Evolutionary conservation across 352 stramenopile genomes (phyloP).

Genomic region (Phytophthora pluvialis): DNA sequence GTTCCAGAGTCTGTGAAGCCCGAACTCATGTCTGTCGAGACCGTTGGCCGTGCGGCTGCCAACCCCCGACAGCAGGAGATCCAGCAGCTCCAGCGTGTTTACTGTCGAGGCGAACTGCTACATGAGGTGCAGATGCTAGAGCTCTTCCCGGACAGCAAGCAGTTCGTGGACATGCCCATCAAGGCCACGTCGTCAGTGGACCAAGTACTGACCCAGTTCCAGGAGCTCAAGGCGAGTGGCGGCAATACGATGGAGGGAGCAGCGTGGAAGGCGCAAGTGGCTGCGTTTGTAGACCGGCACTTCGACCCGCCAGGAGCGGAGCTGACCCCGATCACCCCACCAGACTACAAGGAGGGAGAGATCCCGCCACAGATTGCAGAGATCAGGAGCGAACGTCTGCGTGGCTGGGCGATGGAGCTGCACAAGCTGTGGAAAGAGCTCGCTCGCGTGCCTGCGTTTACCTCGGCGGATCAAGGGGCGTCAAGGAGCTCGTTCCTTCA

Average conservation of each 20-base stretch:
- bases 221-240: slow-evolving; percentile 21
- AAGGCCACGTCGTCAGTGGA: slow-evolving; percentile 46
- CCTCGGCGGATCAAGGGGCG: slow-evolving; percentile 7
- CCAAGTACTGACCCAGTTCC: slow-evolving; percentile 40
- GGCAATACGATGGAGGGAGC: slow-evolving; percentile 3
- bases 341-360: slow-evolving; percentile 47
- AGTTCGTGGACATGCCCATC: slow-evolving; percentile 92
- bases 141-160: slow-evolving; percentile 87
- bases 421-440: slow-evolving; percentile 82
- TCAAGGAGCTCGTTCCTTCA: slow-evolving; percentile 32
- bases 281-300: slow-evolving; percentile 60
- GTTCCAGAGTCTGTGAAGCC: background rate
- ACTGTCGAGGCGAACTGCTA: slow-evolving; percentile 59
- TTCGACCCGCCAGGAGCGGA: slow-evolving; percentile 71
- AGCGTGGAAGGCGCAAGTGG: slow-evolving; percentile 41
- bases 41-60: slow-evolving; percentile 2
- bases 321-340: slow-evolving; percentile 41
- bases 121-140: slow-evolving; percentile 64
- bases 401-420: slow-evolving; percentile 69
- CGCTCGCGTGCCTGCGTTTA: slow-evolving; percentile 39
- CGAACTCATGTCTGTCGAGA: slow-evolving; percentile 16
- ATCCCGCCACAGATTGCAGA: slow-evolving; percentile 50
- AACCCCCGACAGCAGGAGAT: slow-evolving; percentile 23
- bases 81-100: slow-evolving; percentile 48
- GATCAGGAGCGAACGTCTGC: slow-evolving; percentile 52